Evolutionary conservation across 2,329 filamentous ascomycete species (phyloP), one percentile per base, ranked within the genome.

Genomic region (Coccinonectria pachysandricola): DNA sequence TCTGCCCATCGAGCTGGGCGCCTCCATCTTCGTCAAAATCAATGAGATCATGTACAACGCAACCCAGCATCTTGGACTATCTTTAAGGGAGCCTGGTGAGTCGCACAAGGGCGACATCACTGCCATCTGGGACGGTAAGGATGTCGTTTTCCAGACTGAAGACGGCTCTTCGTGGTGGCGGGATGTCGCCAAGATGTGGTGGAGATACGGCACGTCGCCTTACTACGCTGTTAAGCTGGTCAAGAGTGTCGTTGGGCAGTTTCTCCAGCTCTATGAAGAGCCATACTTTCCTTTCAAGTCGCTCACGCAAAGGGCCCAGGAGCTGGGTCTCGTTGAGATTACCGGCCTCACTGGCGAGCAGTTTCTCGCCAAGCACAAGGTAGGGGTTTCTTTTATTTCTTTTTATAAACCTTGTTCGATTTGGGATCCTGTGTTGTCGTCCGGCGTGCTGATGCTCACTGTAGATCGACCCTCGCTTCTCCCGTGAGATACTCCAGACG

Each of bases 251-350:
- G 67, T 94, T 8, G 69, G 59, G 15, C 76, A 69, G 29, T 96
- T 96, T 45, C 50, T 91, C 28, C 68, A 72, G 37, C 68, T 96
- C 46, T 98, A 98, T 43, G 66, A 86, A 18, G 65, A 67, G 39
- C 86, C 86, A 0, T 61, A 79, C 24, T 96, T 96, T 45, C 91
- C 91, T 0, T 98, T 91, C 51, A 58, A 63, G 30, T 88, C 79
- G 0, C 60, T 96, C 18, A 79, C 79, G 2, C 62, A 78, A 21
- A 72, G 70, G 10, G 75, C 72, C 2, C 67, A 72, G 35, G 71
- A 80, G 29, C 63, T 86, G 4, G 84, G 70, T 1, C 59, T 96
- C 21, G 52, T 71, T 4, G 62, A 68, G 27, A 62, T 74, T 1
- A 88, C 83, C 0, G 68, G 71, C 0, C 53, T 75, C 7, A 85